These are phyloP conservation scores for Corylus heterophylla DNA, from an alignment of 306 rosid genomes.

Conservation along the genomic window DNA sequence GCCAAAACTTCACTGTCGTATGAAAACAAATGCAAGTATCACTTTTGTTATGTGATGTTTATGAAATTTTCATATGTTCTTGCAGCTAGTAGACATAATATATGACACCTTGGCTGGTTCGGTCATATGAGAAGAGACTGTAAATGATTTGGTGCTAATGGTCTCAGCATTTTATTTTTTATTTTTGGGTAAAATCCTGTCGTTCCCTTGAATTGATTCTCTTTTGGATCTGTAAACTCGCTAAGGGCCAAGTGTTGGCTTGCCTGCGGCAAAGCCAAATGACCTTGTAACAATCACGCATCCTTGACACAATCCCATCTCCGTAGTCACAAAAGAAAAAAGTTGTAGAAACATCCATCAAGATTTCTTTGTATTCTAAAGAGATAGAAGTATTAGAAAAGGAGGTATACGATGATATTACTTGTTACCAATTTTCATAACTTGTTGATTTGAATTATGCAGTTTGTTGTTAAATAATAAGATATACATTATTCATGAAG, in stretches of 20 bases:
- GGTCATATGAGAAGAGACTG: not conserved
- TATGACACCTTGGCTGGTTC: not conserved
- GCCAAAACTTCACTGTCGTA: not conserved
- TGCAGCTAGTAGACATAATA: not conserved
- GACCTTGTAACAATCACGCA: not conserved
- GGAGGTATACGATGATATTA: not conserved
- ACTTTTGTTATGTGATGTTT: not conserved
- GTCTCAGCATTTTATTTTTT: not conserved
- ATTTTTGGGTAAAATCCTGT: not conserved
- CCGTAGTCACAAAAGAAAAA: not conserved
- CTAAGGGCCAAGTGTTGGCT: not conserved
- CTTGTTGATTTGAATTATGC: not conserved
- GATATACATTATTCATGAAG: not conserved
- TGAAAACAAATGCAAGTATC: not conserved
- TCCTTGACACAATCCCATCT: too few relatives aligned
- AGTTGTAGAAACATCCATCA: not conserved
- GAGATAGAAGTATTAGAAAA: not conserved
- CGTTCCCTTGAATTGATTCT: not conserved
- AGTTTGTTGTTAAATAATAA: not conserved
- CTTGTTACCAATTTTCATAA: not conserved
- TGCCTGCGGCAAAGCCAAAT: not conserved
- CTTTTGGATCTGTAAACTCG: not conserved
- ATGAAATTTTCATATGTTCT: not conserved
- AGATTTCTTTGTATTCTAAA: not conserved
- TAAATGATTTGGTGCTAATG: not conserved